These are phyloP conservation scores for Picea engelmannii DNA, from an alignment of 83 land plant genomes.

Conservation along the genomic window DNA sequence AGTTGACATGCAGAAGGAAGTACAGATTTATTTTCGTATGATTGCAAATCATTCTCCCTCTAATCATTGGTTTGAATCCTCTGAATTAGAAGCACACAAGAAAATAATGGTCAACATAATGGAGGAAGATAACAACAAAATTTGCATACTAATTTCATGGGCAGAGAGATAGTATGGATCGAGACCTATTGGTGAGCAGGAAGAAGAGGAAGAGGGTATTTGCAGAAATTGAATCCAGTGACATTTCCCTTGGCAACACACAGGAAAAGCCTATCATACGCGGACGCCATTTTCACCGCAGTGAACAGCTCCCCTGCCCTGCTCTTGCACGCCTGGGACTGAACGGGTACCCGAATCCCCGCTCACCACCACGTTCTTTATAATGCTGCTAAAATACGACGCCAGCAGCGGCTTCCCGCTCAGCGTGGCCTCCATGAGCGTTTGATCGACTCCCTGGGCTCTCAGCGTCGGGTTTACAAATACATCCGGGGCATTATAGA, in stretches of 20 bases:
- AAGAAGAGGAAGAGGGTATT: constrained; percentile 22
- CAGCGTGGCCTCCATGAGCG: constrained; percentile 89
- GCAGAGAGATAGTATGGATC: too few species aligned
- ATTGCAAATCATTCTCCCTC: too few species aligned
- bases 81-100: too few species aligned
- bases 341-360: constrained; percentile 69
- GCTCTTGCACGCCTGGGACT: constrained; percentile 67
- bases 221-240: constrained; percentile 24
- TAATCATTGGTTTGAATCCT: too few species aligned
- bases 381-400: constrained; percentile 78
- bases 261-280: constrained; percentile 47
- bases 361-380: constrained; percentile 57
- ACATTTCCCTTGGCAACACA: constrained; percentile 37
- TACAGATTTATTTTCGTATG: too few species aligned
- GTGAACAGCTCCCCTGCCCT: constrained; percentile 69
- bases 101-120: too few species aligned
- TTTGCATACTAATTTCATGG: too few species aligned
- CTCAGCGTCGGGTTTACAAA: constrained; percentile 86
- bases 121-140: too few species aligned
- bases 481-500: constrained; percentile 73
- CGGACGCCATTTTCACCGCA: constrained; percentile 49
- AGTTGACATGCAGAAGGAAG: too few species aligned
- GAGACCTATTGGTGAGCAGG: too few species aligned
- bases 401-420: constrained; percentile 82
- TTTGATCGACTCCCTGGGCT: constrained; percentile 88